Evolutionary conservation across 73 alveolate species (phyloP).

Genomic region (Tetrahymena thermophila): DNA sequence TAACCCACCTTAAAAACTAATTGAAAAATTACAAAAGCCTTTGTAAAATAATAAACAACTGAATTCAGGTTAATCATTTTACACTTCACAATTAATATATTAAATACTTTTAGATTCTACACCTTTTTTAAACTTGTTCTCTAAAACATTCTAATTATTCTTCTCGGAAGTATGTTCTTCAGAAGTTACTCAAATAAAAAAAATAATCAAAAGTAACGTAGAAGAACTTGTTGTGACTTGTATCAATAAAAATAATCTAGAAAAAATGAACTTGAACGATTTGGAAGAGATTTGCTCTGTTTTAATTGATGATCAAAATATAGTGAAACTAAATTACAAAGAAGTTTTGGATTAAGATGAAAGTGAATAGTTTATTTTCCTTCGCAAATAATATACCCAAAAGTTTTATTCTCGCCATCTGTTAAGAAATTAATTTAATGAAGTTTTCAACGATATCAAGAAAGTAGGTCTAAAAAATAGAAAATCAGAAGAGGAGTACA

Average conservation of each 20-base stretch:
- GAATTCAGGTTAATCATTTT: no score
- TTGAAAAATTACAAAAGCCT: no score
- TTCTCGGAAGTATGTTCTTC: background rate
- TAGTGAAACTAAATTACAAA: no score
- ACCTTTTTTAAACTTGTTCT: background rate
- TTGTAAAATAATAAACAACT: no score
- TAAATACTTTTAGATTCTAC: background rate
- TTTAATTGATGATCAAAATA: background rate
- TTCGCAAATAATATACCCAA: no score
- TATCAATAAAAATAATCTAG: background rate
- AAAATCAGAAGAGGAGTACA: background rate
- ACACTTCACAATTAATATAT: background rate
- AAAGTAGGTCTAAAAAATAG: no score
- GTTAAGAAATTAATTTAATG: background rate
- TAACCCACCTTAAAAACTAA: background rate
- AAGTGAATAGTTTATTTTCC: background rate
- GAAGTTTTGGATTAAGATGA: background rate
- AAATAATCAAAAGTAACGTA: background rate
- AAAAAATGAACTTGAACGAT: background rate
- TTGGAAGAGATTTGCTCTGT: background rate
- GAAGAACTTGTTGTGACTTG: background rate
- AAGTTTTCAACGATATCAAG: no score
- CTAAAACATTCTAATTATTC: background rate
- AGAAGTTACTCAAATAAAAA: background rate
- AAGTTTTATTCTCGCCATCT: background rate